phyloP scores from a whole-genome alignment of 148 eudicot species.

The Spergularia bocconei region DNA sequence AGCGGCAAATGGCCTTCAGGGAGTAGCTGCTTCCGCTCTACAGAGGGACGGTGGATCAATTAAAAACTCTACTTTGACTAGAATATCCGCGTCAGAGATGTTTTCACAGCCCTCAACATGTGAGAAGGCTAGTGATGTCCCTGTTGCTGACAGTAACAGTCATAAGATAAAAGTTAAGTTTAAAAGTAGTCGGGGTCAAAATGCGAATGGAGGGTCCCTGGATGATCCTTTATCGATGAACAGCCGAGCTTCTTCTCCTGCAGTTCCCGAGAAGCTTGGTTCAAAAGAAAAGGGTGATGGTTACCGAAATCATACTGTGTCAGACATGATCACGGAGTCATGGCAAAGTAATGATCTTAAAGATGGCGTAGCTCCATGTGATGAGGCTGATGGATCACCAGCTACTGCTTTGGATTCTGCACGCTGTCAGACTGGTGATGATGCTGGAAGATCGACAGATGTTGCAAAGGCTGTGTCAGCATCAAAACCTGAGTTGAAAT shows the following conservation, averaged over 20 bases:
- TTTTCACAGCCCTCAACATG: conserved; percentile 18
- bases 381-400: conserved; percentile 41
- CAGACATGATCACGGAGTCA: conserved; percentile 38
- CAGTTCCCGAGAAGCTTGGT: conserved; percentile 46
- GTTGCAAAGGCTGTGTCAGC: conserved; percentile 28
- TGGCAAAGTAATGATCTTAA: conserved; percentile 34
- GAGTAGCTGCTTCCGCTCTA: conserved; percentile 33
- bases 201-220: conserved; percentile 35
- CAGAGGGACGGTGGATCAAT: conserved; percentile 34
- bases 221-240: conserved; percentile 51
- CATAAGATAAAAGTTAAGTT: conserved; percentile 73
- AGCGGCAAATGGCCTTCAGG: conserved; percentile 44
- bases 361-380: conserved; percentile 26
- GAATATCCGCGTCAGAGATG: conserved; percentile 45
- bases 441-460: conserved; percentile 29
- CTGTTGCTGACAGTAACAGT: conserved; percentile 43
- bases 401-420: conserved; percentile 30
- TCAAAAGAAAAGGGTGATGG: neutral
- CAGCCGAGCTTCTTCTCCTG: conserved; percentile 60
- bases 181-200: conserved; percentile 49
- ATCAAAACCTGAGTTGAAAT: conserved; percentile 27
- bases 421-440: conserved; percentile 25
- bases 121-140: conserved; percentile 33
- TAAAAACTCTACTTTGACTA: conserved; percentile 30
- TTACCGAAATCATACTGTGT: conserved; percentile 12